A percentile compares a stretch with the other conserved stretches of the same genome.
phyloP scores from a whole-genome alignment of 345 rosid genomes.

The Anastatica hierochuntica region DNA sequence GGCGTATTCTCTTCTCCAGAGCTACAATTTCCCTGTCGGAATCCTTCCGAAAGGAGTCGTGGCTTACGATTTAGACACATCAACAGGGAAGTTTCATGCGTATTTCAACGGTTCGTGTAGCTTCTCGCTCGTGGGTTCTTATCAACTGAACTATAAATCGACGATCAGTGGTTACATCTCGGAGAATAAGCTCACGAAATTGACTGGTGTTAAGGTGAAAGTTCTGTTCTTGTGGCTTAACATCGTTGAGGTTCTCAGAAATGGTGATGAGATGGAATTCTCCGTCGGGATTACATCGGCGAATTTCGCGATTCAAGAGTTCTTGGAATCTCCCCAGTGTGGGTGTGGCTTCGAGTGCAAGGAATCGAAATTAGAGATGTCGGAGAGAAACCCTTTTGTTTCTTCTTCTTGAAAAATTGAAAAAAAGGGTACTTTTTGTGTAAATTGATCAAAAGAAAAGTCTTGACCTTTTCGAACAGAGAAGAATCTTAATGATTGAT shows the following conservation, averaged over 20 bases:
- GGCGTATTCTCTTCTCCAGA: constrained; percentile 59
- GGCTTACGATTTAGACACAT: constrained; percentile 53
- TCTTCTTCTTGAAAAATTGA: constrained; percentile 40
- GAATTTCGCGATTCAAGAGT: constrained; percentile 56
- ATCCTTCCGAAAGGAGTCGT: constrained; percentile 64
- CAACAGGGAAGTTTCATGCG: constrained; percentile 56
- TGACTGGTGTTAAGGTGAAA: constrained; percentile 84
- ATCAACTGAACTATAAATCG: constrained; percentile 68
- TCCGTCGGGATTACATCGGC: constrained; percentile 96
- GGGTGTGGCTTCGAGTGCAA: constrained; percentile 82
- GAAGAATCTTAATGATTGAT: not conserved
- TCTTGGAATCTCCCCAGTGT: constrained; percentile 82
- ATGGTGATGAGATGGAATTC: constrained; percentile 52
- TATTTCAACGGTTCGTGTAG: constrained; percentile 56
- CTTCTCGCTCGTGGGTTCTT: constrained; percentile 83
- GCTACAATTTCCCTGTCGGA: constrained; percentile 71
- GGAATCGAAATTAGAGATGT: constrained; percentile 28
- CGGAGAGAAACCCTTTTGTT: constrained; percentile 31
- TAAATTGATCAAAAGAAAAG: not conserved
- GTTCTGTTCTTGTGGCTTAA: constrained; percentile 80
- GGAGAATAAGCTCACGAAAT: constrained; percentile 39
- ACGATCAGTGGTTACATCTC: constrained; percentile 65
- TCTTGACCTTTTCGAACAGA: constrained; percentile 1
- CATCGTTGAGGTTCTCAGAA: constrained; percentile 71
- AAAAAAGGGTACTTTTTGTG: not conserved